These are phyloP conservation scores for Penicillium sp. DNA, from an alignment of 2,329 filamentous ascomycete species.

Conservation along the genomic window DNA sequence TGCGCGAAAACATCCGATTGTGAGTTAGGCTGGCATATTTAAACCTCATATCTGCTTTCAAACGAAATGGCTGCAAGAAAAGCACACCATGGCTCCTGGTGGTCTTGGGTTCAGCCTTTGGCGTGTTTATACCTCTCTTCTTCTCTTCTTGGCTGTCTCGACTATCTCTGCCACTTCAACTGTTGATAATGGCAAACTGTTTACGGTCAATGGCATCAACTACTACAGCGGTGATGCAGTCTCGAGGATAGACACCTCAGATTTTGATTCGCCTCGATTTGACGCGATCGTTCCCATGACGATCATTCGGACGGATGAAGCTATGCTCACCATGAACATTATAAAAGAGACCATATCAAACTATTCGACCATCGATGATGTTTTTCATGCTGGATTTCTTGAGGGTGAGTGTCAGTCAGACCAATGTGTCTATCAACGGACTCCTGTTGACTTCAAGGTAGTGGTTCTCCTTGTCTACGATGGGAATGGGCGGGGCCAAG, in stretches of 20 bases:
- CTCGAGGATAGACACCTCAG: conserved; percentile 7
- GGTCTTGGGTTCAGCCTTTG: not conserved
- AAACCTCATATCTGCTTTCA: not conserved
- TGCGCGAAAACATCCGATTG: not conserved
- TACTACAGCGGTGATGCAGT: conserved; percentile 29
- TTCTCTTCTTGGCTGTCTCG: not conserved
- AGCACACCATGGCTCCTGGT: not conserved
- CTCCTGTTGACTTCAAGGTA: not conserved
- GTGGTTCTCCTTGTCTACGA: conserved; percentile 5
- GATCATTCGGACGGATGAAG: conserved; percentile 9
- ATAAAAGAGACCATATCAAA: conserved; percentile 12
- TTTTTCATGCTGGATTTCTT: conserved; percentile 17
- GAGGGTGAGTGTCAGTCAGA: not conserved
- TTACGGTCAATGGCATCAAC: conserved; percentile 28
- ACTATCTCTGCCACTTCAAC: not conserved
- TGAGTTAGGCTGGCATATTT: not conserved
- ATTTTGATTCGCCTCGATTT: not conserved
- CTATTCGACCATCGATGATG: conserved; percentile 15
- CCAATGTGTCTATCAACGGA: not conserved
- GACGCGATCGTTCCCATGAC: conserved; percentile 17
- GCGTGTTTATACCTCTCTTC: not conserved
- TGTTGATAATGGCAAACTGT: conserved; percentile 13
- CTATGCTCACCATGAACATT: not conserved
- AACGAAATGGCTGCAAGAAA: not conserved
- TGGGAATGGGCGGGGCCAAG: not conserved